Base-by-base conservation (phyloP, 2,329 filamentous ascomycete species). In the Hypoxylon sp. region DNA sequence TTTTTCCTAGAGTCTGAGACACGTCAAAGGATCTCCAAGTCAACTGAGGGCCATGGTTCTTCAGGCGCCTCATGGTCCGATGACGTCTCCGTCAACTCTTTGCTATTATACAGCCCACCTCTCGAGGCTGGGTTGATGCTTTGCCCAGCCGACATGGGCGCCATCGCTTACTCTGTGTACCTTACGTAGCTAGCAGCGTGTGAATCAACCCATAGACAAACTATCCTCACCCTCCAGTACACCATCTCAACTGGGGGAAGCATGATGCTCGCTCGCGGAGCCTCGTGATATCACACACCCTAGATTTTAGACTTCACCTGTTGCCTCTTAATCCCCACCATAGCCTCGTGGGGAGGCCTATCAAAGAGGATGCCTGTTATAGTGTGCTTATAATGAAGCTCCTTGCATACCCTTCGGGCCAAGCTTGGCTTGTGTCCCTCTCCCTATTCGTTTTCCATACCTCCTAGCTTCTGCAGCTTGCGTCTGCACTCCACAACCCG, bases 291-390 rank as follows among this genome's bases (percentile, higher is more conserved):
- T 38, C 41, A 57, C 52, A 46, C 28, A 43, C 45, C 53, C 23
- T 58, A 50, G 50, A 60, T 55, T 61, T 62, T 71, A 45, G 59
- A 68, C 62, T 66, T 63, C 66, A 63, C 60, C 63, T 60, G 55
- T 51, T 60, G 36, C 43, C 28, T 53, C 43, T 38, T 19, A 6
- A 13, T 59, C 48, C 63, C 52, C 53, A 61, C 60, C 66, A 59
- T 60, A 69, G 68, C 68, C 68, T 69, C 66, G 63, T 63, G 66
- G 60, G 72, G 74, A 75, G 74, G 72, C 73, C 74, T 67, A 71
- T 75, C 65, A 59, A 58, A 63, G 48, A 59, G 70, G 65, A 7
- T 69, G 63, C 67, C 71, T 70, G 56, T 19, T 50, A 65, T 68
- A 69, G 50, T 58, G 57, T 61, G 30, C 50, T 69, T 70, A 74